A percentile compares a stretch with the other conserved stretches of the same genome.
Conservation (phyloP, 148 eudicot genomes). For the Arbutus unedo region DNA sequence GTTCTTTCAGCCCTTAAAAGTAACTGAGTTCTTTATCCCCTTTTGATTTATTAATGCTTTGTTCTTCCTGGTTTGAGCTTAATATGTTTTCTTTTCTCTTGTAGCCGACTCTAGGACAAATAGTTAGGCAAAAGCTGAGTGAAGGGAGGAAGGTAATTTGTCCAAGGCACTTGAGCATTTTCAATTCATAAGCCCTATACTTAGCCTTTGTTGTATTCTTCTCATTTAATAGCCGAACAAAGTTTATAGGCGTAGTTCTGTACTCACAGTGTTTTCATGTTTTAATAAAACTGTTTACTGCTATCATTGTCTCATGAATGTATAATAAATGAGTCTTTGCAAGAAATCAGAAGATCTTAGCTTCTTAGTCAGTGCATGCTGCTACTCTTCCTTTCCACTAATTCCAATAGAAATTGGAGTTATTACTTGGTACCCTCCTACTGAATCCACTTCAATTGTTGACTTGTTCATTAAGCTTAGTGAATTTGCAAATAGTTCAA, state of each 20-base stretch:
- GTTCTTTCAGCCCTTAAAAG: slow-evolving; percentile 78
- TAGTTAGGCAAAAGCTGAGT: slow-evolving; percentile 85
- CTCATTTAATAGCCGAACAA: background rate
- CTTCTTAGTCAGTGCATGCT: background rate
- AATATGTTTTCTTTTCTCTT: slow-evolving; percentile 11
- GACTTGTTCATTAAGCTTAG: background rate
- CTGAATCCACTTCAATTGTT: background rate
- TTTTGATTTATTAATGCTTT: slow-evolving; percentile 23
- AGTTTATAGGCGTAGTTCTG: background rate
- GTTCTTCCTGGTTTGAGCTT: background rate
- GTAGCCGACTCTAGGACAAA: slow-evolving; percentile 85
- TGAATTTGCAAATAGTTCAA: no score
- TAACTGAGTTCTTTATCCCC: slow-evolving; percentile 11
- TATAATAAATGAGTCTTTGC: background rate
- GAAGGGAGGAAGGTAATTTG: slow-evolving; percentile 81
- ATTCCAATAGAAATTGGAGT: background rate
- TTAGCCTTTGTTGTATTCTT: background rate
- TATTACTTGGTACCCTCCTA: background rate
- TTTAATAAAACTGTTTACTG: background rate
- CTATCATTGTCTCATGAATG: background rate
- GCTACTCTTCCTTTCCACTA: background rate
- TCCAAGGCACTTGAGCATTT: background rate
- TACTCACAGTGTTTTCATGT: background rate
- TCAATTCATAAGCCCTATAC: background rate
- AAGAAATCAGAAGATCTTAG: background rate